Conservation (phyloP, 169 alveolate species). For the Ichthyophthirius multifiliis region DNA sequence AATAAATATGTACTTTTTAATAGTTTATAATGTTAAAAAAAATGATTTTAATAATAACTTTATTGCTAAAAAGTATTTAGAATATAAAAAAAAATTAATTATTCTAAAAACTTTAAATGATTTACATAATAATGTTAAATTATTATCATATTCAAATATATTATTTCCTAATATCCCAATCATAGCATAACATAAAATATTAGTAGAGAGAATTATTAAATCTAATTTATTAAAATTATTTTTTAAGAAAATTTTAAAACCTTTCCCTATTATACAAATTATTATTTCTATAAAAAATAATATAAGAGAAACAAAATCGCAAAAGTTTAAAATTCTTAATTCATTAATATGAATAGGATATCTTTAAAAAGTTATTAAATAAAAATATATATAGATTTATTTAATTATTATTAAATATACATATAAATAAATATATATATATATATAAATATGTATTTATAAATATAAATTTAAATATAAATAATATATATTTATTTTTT, state of each 20-base stretch:
- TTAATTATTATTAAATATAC: too few relatives aligned
- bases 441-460: too few relatives aligned
- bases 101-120: constrained; percentile 21
- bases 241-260: neutral
- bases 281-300: neutral
- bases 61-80: constrained; percentile 12
- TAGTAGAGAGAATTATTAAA: neutral
- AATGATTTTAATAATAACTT: constrained; percentile 1
- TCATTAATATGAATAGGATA: too few relatives aligned
- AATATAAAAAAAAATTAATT: neutral
- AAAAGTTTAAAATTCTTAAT: too few relatives aligned
- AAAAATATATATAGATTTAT: too few relatives aligned
- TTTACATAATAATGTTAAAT: neutral
- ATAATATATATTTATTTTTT: too few relatives aligned
- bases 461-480: too few relatives aligned
- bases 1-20: neutral
- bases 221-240: constrained; percentile 11
- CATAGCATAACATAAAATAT: neutral
- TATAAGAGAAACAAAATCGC: too few relatives aligned
- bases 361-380: too few relatives aligned
- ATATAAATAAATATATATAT: too few relatives aligned
- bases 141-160: neutral
- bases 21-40: neutral
- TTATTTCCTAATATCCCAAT: neutral
- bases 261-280: neutral